Evolutionary conservation across 2,329 filamentous ascomycete genomes (phyloP).

Genomic region (Sporothrix variecibatus): DNA sequence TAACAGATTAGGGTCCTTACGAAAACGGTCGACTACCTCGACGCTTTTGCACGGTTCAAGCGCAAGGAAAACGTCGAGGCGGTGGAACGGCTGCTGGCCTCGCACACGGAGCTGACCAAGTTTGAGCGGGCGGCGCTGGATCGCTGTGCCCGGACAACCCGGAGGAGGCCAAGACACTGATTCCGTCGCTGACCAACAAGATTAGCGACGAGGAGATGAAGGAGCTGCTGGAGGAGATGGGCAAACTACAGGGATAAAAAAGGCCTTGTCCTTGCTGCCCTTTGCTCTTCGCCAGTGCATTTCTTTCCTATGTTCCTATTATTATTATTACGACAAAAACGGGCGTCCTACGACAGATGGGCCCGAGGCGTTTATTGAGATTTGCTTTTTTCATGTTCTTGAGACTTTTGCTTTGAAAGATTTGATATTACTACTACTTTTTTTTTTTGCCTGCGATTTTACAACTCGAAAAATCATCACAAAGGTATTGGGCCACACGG

Average conservation of each 20-base stretch:
- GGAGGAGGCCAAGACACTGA: conserved; percentile 94
- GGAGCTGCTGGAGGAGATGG: conserved; percentile 86
- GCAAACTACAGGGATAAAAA: conserved; percentile 62
- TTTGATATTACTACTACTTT: not conserved
- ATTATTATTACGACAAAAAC: conserved; percentile 6
- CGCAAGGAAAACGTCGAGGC: conserved; percentile 91
- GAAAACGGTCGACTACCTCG: conserved; percentile 89
- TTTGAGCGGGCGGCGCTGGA: conserved; percentile 91
- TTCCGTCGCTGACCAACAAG: conserved; percentile 86
- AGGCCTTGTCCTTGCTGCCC: not conserved
- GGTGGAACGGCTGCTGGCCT: conserved; percentile 83
- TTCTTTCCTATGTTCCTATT: not conserved
- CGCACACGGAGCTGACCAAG: conserved; percentile 77
- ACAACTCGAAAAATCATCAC: not conserved
- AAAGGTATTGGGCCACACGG: not conserved
- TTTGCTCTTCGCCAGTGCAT: not conserved
- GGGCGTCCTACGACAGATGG: conserved; percentile 6
- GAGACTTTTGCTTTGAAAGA: not conserved
- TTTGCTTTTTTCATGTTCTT: not conserved
- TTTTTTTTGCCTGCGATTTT: not conserved
- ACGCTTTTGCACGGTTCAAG: conserved; percentile 94
- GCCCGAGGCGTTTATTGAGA: conserved; percentile 13
- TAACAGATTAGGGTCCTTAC: conserved; percentile 64
- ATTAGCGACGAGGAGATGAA: conserved; percentile 87
- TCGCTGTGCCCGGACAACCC: conserved; percentile 89